Base-by-base conservation (phyloP, 805 yeast genomes). In the Suhomyces pyralidae region DNA sequence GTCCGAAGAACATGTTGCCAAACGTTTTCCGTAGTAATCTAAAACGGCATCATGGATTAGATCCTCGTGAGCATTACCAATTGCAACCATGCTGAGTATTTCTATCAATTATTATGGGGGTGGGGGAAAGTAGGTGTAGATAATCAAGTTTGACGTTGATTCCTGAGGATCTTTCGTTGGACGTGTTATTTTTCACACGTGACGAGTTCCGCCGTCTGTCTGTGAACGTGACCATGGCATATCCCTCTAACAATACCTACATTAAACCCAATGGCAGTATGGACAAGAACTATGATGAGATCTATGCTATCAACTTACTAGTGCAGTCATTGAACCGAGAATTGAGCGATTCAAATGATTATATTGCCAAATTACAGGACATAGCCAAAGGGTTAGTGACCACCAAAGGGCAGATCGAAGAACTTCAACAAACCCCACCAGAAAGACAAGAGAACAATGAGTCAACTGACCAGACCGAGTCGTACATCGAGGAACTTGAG, bases 1-100 rank as follows among this genome's bases (percentile, higher is more conserved):
- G 75, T 94, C 99, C 3, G 97, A 89, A 3, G 97, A 91, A 65
- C 97, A 90, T 2, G 98, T 93, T 49, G 99, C 99, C 54, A 94
- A 78, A 58, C 97, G 81, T 68, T 90, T 91, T 25, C 99, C 99
- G 68, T 94, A 94, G 77, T 93, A 94, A 69, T 94, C 99, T 64
- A 94, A 81, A 50, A 90, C 97, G 15, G 98, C 99, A 67, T 94
- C 99, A 70, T 94, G 99, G 63, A 91, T 90, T 65, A 90, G 76
- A 71, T 91, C 97, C 58, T 88, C 90, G 70, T 92, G 97, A 24
- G 96, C 94, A 71, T 91, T 90, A 30, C 88, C 85, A 68, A 92
- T 88, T 48, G 96, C 84, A 49, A 90, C 96, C 97, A 75, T 74
- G 55, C 48, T 67, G 52, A 19, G 24, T 38, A 17, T 17, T 19